A percentile compares a stretch with the other conserved stretches of the same genome.
Evolutionary conservation across 2,329 filamentous ascomycete species (phyloP).

Genomic region (Chrysoporthe cubensis): DNA sequence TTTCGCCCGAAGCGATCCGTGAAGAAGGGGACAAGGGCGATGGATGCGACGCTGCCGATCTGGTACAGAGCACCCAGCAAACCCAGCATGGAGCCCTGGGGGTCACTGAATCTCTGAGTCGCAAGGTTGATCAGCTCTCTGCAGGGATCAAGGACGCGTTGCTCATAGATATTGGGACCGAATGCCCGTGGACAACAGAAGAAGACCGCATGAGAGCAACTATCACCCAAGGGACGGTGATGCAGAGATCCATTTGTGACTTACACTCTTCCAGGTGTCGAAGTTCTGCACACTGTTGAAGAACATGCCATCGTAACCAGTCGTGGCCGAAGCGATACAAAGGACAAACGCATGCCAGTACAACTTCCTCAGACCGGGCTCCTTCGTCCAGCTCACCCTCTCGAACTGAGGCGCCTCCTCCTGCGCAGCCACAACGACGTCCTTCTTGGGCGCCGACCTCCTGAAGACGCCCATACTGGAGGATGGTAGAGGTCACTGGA

Average conservation of each 20-base stretch:
- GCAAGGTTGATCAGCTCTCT: not conserved
- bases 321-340: slow-evolving; percentile 59
- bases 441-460: slow-evolving; percentile 34
- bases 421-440: slow-evolving; percentile 39
- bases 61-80: slow-evolving; percentile 63
- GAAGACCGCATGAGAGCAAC: no score
- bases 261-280: slow-evolving; percentile 44
- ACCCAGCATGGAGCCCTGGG: slow-evolving; percentile 49
- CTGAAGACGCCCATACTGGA: slow-evolving; percentile 35
- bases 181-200: not conserved
- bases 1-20: slow-evolving; percentile 59
- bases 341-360: slow-evolving; percentile 57
- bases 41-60: slow-evolving; percentile 59
- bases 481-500: not conserved
- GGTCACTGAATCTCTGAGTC: slow-evolving; percentile 50
- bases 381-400: slow-evolving; percentile 55
- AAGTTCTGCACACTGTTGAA: slow-evolving; percentile 51
- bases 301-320: slow-evolving; percentile 57
- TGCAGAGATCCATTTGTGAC: not conserved
- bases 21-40: slow-evolving; percentile 59
- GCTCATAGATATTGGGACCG: not conserved
- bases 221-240: no score
- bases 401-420: slow-evolving; percentile 56
- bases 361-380: slow-evolving; percentile 59
- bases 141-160: not conserved